Percentiles rank a stretch among this genome's conserved stretches.
Evolutionary conservation across 2,329 filamentous ascomycete species (phyloP).

Genomic region (Fusarium nisikadoi): DNA sequence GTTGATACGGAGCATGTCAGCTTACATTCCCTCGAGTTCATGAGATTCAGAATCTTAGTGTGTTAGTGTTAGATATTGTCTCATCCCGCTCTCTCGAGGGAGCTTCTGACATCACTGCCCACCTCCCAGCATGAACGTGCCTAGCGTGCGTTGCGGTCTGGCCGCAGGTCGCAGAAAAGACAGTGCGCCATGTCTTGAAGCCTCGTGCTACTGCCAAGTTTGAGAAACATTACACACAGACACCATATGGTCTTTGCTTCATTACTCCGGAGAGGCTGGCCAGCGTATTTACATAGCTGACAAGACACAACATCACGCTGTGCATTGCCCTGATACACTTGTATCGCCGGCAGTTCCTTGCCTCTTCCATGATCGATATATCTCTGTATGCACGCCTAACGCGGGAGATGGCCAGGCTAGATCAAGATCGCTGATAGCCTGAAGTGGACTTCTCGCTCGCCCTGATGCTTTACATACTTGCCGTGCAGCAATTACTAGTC

Average conservation of each 20-base stretch:
- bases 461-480: constrained; percentile 21
- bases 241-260: constrained; percentile 36
- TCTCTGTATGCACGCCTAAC: constrained; percentile 22
- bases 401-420: constrained; percentile 22
- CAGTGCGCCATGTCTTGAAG: constrained; percentile 37
- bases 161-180: constrained; percentile 23
- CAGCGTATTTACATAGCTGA: constrained; percentile 37
- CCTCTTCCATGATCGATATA: constrained; percentile 4
- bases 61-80: constrained; percentile 28
- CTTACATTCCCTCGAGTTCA: not conserved
- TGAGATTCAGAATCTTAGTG: constrained; percentile 19
- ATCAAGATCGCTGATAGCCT: constrained; percentile 25
- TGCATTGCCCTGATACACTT: constrained; percentile 29
- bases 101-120: constrained; percentile 40
- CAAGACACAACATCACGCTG: constrained; percentile 31
- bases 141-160: constrained; percentile 13
- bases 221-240: constrained; percentile 32
- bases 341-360: constrained; percentile 35
- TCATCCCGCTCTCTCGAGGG: constrained; percentile 29
- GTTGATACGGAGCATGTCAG: constrained; percentile 27
- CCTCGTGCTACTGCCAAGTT: constrained; percentile 19
- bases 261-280: constrained; percentile 36
- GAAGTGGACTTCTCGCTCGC: constrained; percentile 27
- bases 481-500: constrained; percentile 31
- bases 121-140: constrained; percentile 20